Base-by-base conservation (phyloP, 768 basidiomycete genomes). In the Calocybe gangraenosa region DNA sequence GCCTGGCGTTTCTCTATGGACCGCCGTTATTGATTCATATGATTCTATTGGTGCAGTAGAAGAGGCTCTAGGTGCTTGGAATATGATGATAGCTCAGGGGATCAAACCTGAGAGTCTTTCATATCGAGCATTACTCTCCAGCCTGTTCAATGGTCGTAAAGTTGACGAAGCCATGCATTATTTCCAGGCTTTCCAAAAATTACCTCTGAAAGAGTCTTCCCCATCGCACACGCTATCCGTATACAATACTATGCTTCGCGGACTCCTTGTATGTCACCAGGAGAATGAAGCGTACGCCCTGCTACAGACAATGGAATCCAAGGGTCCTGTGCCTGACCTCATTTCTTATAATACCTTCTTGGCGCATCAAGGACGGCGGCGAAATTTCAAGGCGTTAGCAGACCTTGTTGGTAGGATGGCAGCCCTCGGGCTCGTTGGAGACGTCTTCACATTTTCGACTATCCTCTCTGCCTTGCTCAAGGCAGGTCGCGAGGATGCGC, bases 381-480 rank as follows among this genome's bases (percentile, higher is more conserved):
- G 73, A 21, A 79, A 93, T 59, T 74, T 90, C 55, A 73, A 76
- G 42, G 68, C 66, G 1, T 69, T 94, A 48, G 78, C 81, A 2
- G 51, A 62, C 14, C 61, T 81, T 18, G 64, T 98, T 37, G 72
- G 74, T 37, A 63, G 70, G 46, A 80, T 95, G 69, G 62, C 69
- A 19, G 59, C 68, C 11, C 70, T 65, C 1, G 71, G 73, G 0
- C 56, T 95, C 25, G 54, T 64, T 17, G 87, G 91, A 6, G 90
- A 97, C 60, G 78, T 87, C 9, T 81, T 84, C 63, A 96, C 87
- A 0, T 97, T 84, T 62, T 92, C 93, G 3, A 92, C 84, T 10
- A 74, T 97, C 23, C 79, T 97, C 14, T 79, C 84, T 19, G 84
- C 88, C 1, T 61, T 95, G 42, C 74, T 92, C 40, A 79, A 77